Percentiles rank a stretch among this genome's conserved stretches.
Conservation (phyloP, 2,329 filamentous ascomycete genomes). For the Rhynchosporium graminicola region DNA sequence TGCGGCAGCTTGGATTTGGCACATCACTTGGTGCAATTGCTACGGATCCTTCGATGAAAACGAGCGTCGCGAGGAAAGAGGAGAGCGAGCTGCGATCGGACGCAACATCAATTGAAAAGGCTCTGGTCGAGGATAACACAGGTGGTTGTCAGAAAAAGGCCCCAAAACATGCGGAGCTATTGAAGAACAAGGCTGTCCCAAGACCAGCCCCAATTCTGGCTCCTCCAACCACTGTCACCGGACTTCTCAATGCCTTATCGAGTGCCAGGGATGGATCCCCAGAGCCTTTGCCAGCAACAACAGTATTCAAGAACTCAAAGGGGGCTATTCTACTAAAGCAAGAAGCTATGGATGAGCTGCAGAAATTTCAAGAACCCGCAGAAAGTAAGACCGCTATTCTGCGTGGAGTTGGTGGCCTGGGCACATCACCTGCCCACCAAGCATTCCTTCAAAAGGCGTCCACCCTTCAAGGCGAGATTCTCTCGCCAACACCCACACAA, state of each 20-base stretch:
- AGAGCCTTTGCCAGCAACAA: neutral
- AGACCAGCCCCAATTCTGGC: neutral
- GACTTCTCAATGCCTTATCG: neutral
- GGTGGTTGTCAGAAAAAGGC: neutral
- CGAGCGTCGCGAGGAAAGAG: neutral
- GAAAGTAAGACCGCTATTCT: neutral
- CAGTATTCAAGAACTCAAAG: neutral
- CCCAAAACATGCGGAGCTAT: neutral
- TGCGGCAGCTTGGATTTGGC: slow-evolving; percentile 25
- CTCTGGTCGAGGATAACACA: neutral
- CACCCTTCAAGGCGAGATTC: neutral
- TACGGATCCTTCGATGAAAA: neutral
- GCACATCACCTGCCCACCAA: slow-evolving; percentile 3
- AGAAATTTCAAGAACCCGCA: neutral
- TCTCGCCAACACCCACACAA: neutral
- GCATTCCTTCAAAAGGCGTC: slow-evolving; percentile 4
- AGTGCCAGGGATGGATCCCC: neutral
- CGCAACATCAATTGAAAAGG: neutral
- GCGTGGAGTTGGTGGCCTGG: neutral
- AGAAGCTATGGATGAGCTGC: neutral
- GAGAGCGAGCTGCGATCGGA: neutral
- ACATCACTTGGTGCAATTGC: slow-evolving; percentile 9
- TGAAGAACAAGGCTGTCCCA: slow-evolving; percentile 2
- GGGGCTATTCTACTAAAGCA: neutral
- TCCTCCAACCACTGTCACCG: neutral